Percentiles rank a stretch among this genome's conserved stretches.
Evolutionary conservation across 1,284 basidiomycete species (phyloP).

Genomic region (Melanopsichium pennsylvanicum): DNA sequence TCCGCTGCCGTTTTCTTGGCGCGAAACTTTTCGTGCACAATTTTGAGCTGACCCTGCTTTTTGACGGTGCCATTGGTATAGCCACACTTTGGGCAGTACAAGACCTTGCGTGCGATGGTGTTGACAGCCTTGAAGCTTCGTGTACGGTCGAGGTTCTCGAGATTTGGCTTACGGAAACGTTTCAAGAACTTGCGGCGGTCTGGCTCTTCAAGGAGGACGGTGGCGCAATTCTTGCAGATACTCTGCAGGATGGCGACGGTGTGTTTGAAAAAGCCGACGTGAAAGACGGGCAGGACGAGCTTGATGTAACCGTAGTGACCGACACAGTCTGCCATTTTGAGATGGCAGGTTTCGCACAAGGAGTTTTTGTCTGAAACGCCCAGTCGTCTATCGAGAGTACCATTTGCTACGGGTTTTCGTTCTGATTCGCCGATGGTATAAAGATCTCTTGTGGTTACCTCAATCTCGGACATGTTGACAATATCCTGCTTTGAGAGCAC

Average conservation of each 20-base stretch:
- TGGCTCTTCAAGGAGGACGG: slow-evolving; percentile 87
- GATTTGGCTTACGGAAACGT: slow-evolving; percentile 84
- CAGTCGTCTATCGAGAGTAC: slow-evolving; percentile 62
- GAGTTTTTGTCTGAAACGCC: slow-evolving; percentile 93
- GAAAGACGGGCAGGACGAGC: slow-evolving; percentile 89
- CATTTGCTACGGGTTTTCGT: slow-evolving; percentile 58
- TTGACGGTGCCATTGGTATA: slow-evolving; percentile 95
- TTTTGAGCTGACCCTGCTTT: slow-evolving; percentile 92
- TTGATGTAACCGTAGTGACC: slow-evolving; percentile 83
- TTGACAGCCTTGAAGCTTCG: slow-evolving; percentile 88
- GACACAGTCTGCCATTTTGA: slow-evolving; percentile 91
- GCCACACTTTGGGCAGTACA: slow-evolving; percentile 92
- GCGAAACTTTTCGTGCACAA: slow-evolving; percentile 96
- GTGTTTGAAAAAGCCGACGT: slow-evolving; percentile 97
- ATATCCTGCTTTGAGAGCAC: slow-evolving; percentile 66
- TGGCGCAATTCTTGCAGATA: slow-evolving; percentile 79
- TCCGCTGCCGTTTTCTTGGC: slow-evolving; percentile 92
- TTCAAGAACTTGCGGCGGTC: slow-evolving; percentile 85
- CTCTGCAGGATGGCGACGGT: slow-evolving; percentile 91
- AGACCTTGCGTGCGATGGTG: slow-evolving; percentile 83
- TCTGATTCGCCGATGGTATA: slow-evolving; percentile 59
- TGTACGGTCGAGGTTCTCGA: slow-evolving; percentile 93
- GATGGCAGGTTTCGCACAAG: slow-evolving; percentile 93
- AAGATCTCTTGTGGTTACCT: slow-evolving; percentile 60
- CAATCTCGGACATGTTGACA: slow-evolving; percentile 64